Conservation (phyloP, 2,329 filamentous ascomycete species). For the Venturia oleaginea region DNA sequence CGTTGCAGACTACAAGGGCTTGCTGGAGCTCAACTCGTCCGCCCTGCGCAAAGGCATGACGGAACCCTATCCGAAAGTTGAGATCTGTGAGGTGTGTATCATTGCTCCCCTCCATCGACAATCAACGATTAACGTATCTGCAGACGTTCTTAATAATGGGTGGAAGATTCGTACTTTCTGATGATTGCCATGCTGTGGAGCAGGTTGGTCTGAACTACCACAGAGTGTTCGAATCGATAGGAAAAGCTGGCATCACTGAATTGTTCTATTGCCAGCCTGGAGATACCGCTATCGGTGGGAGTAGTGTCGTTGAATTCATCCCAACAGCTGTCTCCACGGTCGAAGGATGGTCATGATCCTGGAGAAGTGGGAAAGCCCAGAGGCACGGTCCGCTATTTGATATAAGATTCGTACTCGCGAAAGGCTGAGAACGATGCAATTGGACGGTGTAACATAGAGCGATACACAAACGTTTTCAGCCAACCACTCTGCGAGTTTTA, state of each 20-base stretch:
- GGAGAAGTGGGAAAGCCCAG: background rate
- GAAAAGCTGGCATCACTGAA: conserved; percentile 53
- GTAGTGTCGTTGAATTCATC: background rate
- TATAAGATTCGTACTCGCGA: background rate
- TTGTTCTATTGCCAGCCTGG: conserved; percentile 34
- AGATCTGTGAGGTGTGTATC: conserved; percentile 62
- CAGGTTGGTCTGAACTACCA: conserved; percentile 83
- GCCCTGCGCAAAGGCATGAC: conserved; percentile 80
- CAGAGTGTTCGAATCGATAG: conserved; percentile 61
- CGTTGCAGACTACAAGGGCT: conserved; percentile 63
- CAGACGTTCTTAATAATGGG: conserved; percentile 63
- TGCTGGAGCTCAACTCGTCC: conserved; percentile 84
- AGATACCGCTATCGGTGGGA: background rate
- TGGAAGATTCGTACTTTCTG: conserved; percentile 81
- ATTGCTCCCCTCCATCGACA: background rate
- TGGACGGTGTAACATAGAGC: background rate
- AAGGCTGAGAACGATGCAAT: background rate
- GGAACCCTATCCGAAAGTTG: conserved; percentile 77
- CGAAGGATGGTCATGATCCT: background rate
- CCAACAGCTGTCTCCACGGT: background rate
- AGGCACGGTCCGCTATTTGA: background rate
- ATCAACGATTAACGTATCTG: background rate
- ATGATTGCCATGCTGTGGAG: conserved; percentile 84
- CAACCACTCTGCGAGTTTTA: background rate
- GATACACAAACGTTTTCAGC: background rate